Conservation (phyloP, 768 basidiomycete genomes). For the Scleroderma bovista region DNA sequence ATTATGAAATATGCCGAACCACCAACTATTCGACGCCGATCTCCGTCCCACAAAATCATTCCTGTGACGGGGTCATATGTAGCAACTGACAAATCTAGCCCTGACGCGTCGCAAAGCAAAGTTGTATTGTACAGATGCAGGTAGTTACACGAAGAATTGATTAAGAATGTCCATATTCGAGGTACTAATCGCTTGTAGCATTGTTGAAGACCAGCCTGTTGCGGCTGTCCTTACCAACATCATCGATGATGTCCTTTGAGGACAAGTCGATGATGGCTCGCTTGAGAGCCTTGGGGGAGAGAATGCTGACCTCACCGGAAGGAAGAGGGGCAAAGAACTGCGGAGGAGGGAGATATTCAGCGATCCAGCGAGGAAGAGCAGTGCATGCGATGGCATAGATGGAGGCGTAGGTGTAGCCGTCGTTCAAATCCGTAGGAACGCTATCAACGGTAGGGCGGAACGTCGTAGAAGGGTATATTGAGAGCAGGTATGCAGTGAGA, state of each 20-base stretch:
- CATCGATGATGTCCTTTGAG: conserved; percentile 42
- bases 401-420: conserved; percentile 36
- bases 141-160: too few species aligned
- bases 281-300: conserved; percentile 76
- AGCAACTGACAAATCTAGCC: too few species aligned
- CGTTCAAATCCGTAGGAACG: conserved; percentile 30
- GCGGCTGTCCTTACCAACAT: conserved; percentile 45
- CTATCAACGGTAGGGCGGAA: conserved; percentile 51
- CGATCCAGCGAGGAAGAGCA: conserved; percentile 53
- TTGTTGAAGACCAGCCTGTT: conserved; percentile 84
- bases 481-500: conserved; percentile 86
- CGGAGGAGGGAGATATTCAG: conserved; percentile 52
- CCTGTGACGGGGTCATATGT: too few species aligned
- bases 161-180: too few species aligned
- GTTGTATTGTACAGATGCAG: too few species aligned
- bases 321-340: conserved; percentile 41
- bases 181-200: conserved; percentile 41
- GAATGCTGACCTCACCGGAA: conserved; percentile 32
- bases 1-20: too few species aligned
- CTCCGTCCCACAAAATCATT: too few species aligned
- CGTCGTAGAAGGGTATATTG: conserved; percentile 66
- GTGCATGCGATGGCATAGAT: conserved; percentile 52
- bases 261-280: conserved; percentile 60
- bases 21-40: too few species aligned
- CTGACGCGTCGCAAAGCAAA: too few species aligned